phyloP scores from a whole-genome alignment of 805 yeast genomes.

The Jamesozyma lodderae region DNA sequence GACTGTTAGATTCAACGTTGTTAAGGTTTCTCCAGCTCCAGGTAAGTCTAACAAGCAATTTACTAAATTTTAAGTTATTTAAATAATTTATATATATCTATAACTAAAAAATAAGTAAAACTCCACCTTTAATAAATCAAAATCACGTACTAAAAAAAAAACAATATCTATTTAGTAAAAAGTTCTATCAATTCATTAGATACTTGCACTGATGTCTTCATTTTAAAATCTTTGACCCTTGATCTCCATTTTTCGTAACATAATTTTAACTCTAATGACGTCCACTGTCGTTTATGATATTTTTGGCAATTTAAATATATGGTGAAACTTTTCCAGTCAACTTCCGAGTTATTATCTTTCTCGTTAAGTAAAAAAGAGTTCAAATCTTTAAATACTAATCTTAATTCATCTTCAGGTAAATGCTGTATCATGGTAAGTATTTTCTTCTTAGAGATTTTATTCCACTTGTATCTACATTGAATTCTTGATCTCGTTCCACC shows the following conservation, averaged over 20 bases:
- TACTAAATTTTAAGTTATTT: conserved; percentile 73
- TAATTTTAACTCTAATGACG: conserved; percentile 48
- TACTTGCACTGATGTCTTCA: conserved; percentile 30
- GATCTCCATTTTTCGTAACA: conserved; percentile 53
- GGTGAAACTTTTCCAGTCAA: too few relatives aligned
- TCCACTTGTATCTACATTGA: conserved; percentile 91
- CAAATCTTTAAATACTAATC: background rate
- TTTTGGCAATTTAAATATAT: too few relatives aligned
- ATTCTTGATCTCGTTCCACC: conserved; percentile 76
- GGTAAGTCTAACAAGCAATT: conserved; percentile 85
- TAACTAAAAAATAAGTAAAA: conserved; percentile 2
- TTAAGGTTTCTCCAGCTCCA: conserved; percentile 83
- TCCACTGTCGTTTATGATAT: too few relatives aligned
- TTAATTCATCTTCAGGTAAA: conserved; percentile 33
- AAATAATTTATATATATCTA: background rate
- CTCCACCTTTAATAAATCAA: conserved; percentile 3
- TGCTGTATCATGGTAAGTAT: conserved; percentile 33
- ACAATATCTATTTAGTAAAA: too few relatives aligned
- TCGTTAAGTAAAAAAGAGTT: background rate
- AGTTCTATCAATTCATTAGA: conserved; percentile 22
- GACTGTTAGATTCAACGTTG: conserved; percentile 99
- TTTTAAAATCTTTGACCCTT: conserved; percentile 40
- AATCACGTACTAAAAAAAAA: background rate
- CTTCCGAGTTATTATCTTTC: too few relatives aligned
- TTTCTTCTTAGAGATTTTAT: conserved; percentile 55